These are phyloP conservation scores for Heliosperma pusillum DNA, from an alignment of 148 eudicot genomes.

Conservation along the genomic window DNA sequence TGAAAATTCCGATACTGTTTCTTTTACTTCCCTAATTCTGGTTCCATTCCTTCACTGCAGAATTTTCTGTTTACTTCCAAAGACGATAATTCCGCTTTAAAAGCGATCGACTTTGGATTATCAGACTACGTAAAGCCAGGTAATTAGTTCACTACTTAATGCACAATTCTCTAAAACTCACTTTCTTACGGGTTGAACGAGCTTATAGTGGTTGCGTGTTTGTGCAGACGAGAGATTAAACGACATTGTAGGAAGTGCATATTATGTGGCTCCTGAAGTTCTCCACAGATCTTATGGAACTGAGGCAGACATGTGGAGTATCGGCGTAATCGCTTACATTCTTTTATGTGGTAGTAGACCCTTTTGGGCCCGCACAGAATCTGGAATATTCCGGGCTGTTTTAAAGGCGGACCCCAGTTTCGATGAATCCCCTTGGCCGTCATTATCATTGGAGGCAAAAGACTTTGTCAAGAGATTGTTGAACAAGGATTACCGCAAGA, in stretches of 20 bases:
- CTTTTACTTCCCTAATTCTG: too few species aligned
- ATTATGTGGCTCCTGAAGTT: conserved; percentile 96
- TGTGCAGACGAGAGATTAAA: conserved; percentile 85
- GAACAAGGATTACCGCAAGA: conserved; percentile 88
- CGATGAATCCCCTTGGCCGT: conserved; percentile 95
- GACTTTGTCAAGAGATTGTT: conserved; percentile 86
- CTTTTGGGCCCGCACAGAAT: conserved; percentile 92
- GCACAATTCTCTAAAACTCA: background rate
- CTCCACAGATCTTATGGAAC: conserved; percentile 94
- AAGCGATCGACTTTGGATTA: conserved; percentile 95
- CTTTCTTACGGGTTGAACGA: background rate
- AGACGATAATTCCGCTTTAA: conserved; percentile 71
- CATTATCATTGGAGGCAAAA: conserved; percentile 73
- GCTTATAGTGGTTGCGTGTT: conserved; percentile 25
- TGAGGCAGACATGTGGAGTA: conserved; percentile 99
- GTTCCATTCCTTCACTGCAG: conserved; percentile 41
- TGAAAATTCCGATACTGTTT: background rate
- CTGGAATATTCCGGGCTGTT: conserved; percentile 88
- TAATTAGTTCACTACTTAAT: conserved; percentile 24
- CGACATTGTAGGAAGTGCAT: conserved; percentile 97
- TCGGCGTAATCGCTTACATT: conserved; percentile 96
- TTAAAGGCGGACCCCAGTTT: conserved; percentile 88
- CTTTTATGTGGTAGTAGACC: conserved; percentile 96
- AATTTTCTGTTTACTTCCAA: conserved; percentile 80
- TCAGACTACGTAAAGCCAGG: conserved; percentile 99